Evolutionary conservation across 2,329 filamentous ascomycete species (phyloP), one percentile per base, ranked within the genome.

Genomic region (Ceratocystis huliohia): DNA sequence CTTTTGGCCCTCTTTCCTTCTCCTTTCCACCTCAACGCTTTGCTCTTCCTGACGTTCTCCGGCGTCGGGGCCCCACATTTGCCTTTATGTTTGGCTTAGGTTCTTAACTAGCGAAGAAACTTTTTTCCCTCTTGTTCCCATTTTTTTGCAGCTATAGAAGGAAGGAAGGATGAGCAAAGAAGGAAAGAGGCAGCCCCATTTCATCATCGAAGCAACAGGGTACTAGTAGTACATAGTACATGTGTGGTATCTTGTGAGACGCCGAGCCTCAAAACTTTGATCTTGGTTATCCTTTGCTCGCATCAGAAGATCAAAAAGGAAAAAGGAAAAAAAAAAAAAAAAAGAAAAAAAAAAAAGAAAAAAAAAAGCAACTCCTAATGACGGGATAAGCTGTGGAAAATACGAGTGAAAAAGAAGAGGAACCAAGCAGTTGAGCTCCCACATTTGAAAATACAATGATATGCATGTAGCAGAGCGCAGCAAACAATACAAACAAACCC

Each of bases 11-110:
- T 44, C 7, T 22, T 63, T 22, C 13, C 45, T 30, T 45, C 13
- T 30, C 37, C 17, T 45, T 25, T 22, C 45, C n/a, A 13, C 22
- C n/a, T 44, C 37, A 15, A 4, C 25, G 61, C 37, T 25, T 44
- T 45, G 5, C 33, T 63, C 44, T 48, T 17, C 20, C 44, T 63
- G 13, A 44, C 45, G 44, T 48, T 45, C 61, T 63, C 61, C 61
- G 61, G 61, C 61, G 41, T 63, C 61, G 61, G 61, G 61, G 61
- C n/a, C 28, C 61, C 61, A 46, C 45, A n/a, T 63, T 63, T 25
- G 25, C 30, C 50, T 30, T 4, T 48, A 22, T 48, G 46, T 48
- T 17, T 48, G 33, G 33, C 45, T 15, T 48, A 8, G 45, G 15
- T 56, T 10, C 25, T 56, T 22, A 30, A 17, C 50, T 56, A 56